These are phyloP conservation scores for Colletotrichum spinosum DNA, from an alignment of 2,329 filamentous ascomycete genomes.

Conservation along the genomic window DNA sequence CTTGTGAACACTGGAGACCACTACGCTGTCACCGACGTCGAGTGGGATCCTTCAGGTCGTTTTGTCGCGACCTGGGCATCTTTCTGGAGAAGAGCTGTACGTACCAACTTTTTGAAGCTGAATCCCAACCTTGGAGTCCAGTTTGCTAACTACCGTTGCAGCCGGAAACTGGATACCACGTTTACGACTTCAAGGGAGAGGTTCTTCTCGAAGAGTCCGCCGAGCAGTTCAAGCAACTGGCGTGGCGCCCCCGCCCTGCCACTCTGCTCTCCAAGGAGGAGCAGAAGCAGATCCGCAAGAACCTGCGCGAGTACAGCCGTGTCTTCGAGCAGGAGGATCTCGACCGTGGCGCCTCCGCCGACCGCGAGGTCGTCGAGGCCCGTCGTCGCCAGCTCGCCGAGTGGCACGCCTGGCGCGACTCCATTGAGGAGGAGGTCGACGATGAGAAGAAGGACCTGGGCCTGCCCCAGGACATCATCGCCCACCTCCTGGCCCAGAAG, in stretches of 20 bases:
- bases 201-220: slow-evolving; percentile 89
- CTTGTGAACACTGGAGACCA: slow-evolving; percentile 94
- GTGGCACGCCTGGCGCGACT: slow-evolving; percentile 87
- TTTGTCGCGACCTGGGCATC: slow-evolving; percentile 95
- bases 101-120: slow-evolving; percentile 45
- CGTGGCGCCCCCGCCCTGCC: slow-evolving; percentile 91
- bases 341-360: slow-evolving; percentile 92
- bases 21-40: slow-evolving; percentile 96
- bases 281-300: slow-evolving; percentile 98
- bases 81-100: slow-evolving; percentile 94
- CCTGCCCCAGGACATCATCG: slow-evolving; percentile 73
- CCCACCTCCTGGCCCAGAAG: slow-evolving; percentile 69
- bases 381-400: slow-evolving; percentile 86
- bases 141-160: slow-evolving; percentile 49
- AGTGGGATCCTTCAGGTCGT: slow-evolving; percentile 97
- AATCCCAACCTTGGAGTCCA: slow-evolving; percentile 25
- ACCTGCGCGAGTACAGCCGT: slow-evolving; percentile 95
- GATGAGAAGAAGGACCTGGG: slow-evolving; percentile 78
- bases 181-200: slow-evolving; percentile 96
- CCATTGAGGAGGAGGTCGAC: slow-evolving; percentile 76
- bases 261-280: slow-evolving; percentile 96
- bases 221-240: slow-evolving; percentile 97
- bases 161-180: slow-evolving; percentile 99
- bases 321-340: slow-evolving; percentile 95
- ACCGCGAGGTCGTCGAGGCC: slow-evolving; percentile 92